Base-by-base conservation (phyloP, 257 asterid genomes). In the Solanum dulcamara region DNA sequence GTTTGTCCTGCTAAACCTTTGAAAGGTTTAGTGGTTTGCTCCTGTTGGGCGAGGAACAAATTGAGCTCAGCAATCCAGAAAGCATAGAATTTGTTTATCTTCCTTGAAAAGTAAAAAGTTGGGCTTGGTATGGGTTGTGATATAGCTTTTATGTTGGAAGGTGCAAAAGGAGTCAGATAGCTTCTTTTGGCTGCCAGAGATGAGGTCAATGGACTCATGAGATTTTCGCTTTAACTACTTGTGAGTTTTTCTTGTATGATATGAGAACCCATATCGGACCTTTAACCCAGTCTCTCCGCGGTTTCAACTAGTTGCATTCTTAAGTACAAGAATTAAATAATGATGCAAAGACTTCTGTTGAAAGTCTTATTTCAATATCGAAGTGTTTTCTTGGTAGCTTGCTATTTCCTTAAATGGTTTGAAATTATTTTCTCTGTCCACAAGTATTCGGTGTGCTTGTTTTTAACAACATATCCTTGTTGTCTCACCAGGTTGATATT, bases 401-500 rank as follows among this genome's bases (percentile, higher is more conserved):
- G 81, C 7, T 42, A 24, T 74, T 33, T n/a, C 59, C 18, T 77
- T 77, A 24, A 77, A 46, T 20, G 37, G 51, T 30, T 67, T 3
- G 44, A 67, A 67, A 33, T 72, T 22, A 12, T 14, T 42, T 74
- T 42, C 13, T 22, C 82, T 46, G 35, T 46, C 13, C 10, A 6
- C 82, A 4, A 26, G 38, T 75, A 7, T 7, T 17, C 17, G 24
- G 26, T 77, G 37, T 46, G 42, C 38, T 77, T 77, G 62, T 77
- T 77, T 77, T n/a, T 0, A 22, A 81, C 55, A 30, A 59, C 48
- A 28, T 71, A 20, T 44, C 44, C 60, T 66, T 83, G 66, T 86
- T 80, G 38, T 88, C 74, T 88, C 89, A 32, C 84, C 87, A 93
- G 98, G 95, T 96, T 85, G 99, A 94, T 88, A 96, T 94, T 88